Percentiles rank a stretch among this genome's conserved stretches.
Conservation (phyloP, 768 basidiomycete genomes). For the Tulasnella sp. region DNA sequence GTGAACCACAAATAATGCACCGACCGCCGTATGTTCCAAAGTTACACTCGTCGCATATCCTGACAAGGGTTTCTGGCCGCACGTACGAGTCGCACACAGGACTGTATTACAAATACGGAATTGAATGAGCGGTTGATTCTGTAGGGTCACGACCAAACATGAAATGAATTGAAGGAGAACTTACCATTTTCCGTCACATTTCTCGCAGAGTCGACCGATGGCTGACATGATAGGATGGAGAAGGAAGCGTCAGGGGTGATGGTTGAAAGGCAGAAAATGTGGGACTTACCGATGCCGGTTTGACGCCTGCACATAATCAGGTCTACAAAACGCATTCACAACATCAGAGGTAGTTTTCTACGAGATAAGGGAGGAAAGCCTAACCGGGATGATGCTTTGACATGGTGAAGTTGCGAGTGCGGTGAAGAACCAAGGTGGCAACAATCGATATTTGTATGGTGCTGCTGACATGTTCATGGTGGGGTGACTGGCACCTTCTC, state of each 20-base stretch:
- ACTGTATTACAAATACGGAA: constrained; percentile 34
- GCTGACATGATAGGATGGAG: constrained; percentile 38
- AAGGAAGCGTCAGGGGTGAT: constrained; percentile 8
- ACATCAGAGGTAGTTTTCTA: not conserved
- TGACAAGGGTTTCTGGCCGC: constrained; percentile 91
- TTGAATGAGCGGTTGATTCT: not conserved
- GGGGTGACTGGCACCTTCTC: too few relatives aligned
- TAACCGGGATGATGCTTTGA: constrained; percentile 85
- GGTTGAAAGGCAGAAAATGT: not conserved
- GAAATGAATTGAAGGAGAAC: constrained; percentile 22
- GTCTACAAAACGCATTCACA: constrained; percentile 40
- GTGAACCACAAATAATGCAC: constrained; percentile 95
- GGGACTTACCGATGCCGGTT: constrained; percentile 81
- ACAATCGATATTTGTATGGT: too few relatives aligned
- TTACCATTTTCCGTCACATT: constrained; percentile 99
- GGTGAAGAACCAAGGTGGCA: too few relatives aligned
- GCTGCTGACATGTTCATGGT: too few relatives aligned
- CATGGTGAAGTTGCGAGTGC: constrained; percentile 35
- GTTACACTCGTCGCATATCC: constrained; percentile 99
- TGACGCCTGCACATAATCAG: constrained; percentile 97
- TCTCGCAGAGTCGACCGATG: constrained; percentile 96
- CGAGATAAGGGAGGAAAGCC: constrained; percentile 8
- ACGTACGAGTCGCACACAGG: constrained; percentile 99
- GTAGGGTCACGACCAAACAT: not conserved
- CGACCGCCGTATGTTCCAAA: constrained; percentile 96